Conservation (phyloP, 2,329 filamentous ascomycete genomes). For the Teratosphaeriaceae sp. region DNA sequence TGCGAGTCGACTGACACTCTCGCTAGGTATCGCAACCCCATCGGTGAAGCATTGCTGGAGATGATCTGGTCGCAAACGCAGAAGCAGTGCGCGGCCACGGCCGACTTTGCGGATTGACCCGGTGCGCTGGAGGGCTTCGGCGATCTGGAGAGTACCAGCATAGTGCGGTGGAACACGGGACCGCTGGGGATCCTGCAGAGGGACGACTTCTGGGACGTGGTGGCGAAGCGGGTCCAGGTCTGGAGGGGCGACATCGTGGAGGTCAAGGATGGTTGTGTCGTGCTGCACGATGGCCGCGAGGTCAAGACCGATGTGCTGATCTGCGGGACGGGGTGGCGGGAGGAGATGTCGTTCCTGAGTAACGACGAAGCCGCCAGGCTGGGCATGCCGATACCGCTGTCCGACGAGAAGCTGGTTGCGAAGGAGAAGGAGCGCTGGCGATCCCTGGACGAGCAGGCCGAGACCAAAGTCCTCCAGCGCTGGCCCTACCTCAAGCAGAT, state of each 20-base stretch:
- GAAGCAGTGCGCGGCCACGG: not conserved
- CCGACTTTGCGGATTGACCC: conserved; percentile 2
- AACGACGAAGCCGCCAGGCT: conserved; percentile 3
- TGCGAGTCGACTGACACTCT: too few relatives aligned
- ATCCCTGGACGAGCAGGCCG: conserved; percentile 6
- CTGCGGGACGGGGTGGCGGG: conserved; percentile 13
- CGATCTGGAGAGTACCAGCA: not conserved
- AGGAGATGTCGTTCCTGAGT: conserved; percentile 6
- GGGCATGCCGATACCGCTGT: conserved; percentile 4
- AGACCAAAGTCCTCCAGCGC: conserved; percentile 4
- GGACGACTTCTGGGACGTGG: conserved; percentile 11
- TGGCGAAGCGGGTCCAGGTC: conserved; percentile 10
- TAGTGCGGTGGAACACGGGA: conserved; percentile 4
- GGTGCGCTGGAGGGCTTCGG: conserved; percentile 3
- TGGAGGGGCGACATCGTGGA: conserved; percentile 8
- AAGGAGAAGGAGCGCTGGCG: not conserved
- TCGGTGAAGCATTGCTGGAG: conserved; percentile 3
- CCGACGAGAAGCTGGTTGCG: conserved; percentile 3
- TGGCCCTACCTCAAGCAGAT: conserved; percentile 3
- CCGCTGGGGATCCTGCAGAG: conserved; percentile 9
- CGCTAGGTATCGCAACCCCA: not conserved
- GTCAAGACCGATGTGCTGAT: conserved; percentile 11
- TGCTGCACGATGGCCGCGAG: conserved; percentile 8
- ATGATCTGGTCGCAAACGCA: conserved; percentile 4
- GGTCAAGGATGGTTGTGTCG: conserved; percentile 5